These are phyloP conservation scores for Leishmania guyanensis DNA, from an alignment of 208 protist species.

Conservation along the genomic window DNA sequence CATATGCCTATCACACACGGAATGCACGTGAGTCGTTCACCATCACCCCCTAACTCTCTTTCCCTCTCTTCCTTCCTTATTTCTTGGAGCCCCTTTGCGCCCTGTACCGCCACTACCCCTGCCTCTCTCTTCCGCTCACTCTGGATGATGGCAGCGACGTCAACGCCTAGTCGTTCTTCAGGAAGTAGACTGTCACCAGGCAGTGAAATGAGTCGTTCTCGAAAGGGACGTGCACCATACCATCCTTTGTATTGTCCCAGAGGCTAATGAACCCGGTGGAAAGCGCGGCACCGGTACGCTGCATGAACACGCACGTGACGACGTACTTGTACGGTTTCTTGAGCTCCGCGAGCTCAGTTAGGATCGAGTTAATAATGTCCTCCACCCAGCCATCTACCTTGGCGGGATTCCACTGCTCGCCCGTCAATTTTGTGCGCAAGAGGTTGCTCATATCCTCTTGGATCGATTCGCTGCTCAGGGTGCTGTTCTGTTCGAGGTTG, in stretches of 20 bases:
- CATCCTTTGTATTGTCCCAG: constrained; percentile 94
- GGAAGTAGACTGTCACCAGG: constrained; percentile 87
- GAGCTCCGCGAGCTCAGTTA: constrained; percentile 86
- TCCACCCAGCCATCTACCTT: constrained; percentile 89
- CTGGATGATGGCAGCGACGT: background rate
- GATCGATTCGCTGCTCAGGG: constrained; percentile 84
- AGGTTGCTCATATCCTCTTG: constrained; percentile 76
- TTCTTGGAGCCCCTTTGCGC: background rate
- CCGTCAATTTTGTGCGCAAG: constrained; percentile 64
- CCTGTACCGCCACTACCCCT: background rate
- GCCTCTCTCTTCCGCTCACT: background rate
- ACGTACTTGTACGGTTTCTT: constrained; percentile 95
- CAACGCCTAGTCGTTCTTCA: constrained; percentile 73
- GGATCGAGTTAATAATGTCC: constrained; percentile 68
- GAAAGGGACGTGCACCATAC: constrained; percentile 85
- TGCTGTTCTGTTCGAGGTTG: constrained; percentile 69
- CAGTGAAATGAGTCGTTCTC: constrained; percentile 88
- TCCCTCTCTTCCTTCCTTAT: background rate
- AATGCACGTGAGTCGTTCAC: background rate
- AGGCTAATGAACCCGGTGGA: constrained; percentile 88
- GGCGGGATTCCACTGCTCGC: constrained; percentile 74
- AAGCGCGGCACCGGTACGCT: constrained; percentile 90
- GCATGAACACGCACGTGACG: constrained; percentile 90
- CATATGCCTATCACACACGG: background rate
- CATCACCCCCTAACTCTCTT: background rate